Conservation (phyloP, 768 basidiomycete genomes). For the Phaffia australis region DNA sequence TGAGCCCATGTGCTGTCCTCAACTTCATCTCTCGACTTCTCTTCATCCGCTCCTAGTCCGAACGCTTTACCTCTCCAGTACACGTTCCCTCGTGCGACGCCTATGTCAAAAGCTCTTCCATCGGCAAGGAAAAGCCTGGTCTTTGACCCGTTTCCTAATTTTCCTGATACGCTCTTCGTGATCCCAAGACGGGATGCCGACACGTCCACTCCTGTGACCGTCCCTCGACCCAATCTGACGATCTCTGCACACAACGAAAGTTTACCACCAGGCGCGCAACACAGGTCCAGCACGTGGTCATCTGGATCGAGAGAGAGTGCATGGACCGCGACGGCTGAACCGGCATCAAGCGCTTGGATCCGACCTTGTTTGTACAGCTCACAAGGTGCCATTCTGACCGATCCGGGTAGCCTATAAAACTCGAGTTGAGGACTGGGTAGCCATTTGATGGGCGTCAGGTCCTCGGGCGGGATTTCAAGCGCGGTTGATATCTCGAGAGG, state of each 20-base stretch:
- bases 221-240: conserved; percentile 8
- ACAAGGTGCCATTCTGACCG: conserved; percentile 4
- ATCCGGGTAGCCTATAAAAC: conserved; percentile 18
- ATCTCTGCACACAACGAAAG: conserved; percentile 13
- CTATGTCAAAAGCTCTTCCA: conserved; percentile 19
- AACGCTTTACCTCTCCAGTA: conserved; percentile 13
- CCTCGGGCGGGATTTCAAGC: not conserved
- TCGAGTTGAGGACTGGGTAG: conserved; percentile 13
- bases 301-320: conserved; percentile 14
- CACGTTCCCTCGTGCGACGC: conserved; percentile 2
- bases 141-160: not conserved
- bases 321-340: conserved; percentile 23
- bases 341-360: conserved; percentile 23
- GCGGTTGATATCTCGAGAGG: conserved; percentile 9
- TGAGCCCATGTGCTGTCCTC: not conserved
- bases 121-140: conserved; percentile 10
- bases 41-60: conserved; percentile 7
- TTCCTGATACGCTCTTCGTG: not conserved
- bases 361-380: conserved; percentile 4
- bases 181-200: conserved; percentile 4
- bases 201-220: conserved; percentile 20
- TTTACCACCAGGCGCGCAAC: conserved; percentile 23
- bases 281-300: conserved; percentile 24
- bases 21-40: not conserved
- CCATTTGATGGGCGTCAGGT: conserved; percentile 10